Conservation (phyloP, 2,329 filamentous ascomycete species). For the Colletotrichum simmondsii region DNA sequence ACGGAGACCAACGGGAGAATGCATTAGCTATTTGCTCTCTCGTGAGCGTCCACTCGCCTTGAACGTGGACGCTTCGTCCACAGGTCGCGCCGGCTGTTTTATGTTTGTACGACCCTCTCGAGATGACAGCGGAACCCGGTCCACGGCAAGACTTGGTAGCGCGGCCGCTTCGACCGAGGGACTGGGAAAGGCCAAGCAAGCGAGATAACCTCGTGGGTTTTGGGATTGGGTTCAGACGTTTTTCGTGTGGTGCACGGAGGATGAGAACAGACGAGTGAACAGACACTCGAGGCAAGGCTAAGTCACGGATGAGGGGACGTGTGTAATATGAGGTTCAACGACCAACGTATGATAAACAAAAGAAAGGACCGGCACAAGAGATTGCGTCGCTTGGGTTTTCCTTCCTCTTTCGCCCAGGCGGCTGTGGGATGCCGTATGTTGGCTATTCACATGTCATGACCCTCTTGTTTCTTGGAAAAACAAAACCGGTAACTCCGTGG, state of each 20-base stretch:
- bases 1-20: neutral
- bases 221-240: neutral
- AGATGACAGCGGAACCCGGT: conserved; percentile 30
- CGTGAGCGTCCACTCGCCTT: no score
- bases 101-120: neutral
- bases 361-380: neutral
- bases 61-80: neutral
- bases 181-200: conserved; percentile 3
- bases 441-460: neutral
- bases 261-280: neutral
- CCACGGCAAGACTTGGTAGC: conserved; percentile 8
- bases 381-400: neutral
- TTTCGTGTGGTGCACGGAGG: neutral
- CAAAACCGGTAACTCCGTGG: conserved; percentile 6
- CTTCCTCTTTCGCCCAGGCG: neutral
- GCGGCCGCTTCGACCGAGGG: conserved; percentile 16
- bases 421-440: neutral
- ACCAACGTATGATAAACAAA: neutral
- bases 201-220: conserved; percentile 1
- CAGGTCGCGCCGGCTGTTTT: neutral
- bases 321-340: neutral
- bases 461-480: neutral
- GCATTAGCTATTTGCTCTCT: neutral
- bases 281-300: neutral
- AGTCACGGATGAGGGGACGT: neutral